Evolutionary conservation across 2,329 filamentous ascomycete species (phyloP), one percentile per base, ranked within the genome.

Genomic region (Ophiobolus disseminans): DNA sequence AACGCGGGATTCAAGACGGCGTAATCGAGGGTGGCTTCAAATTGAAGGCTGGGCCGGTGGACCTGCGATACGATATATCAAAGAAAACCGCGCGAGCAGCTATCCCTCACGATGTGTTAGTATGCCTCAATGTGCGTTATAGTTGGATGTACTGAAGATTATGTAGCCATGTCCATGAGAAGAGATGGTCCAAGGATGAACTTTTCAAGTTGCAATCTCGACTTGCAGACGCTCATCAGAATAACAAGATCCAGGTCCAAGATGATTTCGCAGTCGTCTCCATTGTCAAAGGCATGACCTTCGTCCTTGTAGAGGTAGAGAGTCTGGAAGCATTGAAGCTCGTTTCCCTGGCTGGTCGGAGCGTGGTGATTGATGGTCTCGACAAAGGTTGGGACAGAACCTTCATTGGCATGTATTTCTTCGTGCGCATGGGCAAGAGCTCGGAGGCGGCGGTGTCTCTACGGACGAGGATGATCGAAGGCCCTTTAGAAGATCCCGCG

Each of bases 231-330:
- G 59, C 55, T 36, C 48, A 58, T 32, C 25, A 48, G 6, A 44
- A 57, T 21, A 40, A 50, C 13, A 40, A 58, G 19, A 22, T 60
- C 17, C 44, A 48, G 9, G 25, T 58, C 4, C 54, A 58, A 21
- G 51, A 63, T 57, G 42, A 66, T 55, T 69, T 55, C 23, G 59
- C 72, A 11, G 57, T 77, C 10, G 73, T 78, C 9, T 76, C 73
- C 34, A 76, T 91, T 36, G 88, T 91, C 26, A 84, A 83, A 35
- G 89, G 89, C 38, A 88, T 92, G 86, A 83, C 83, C 1, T 91
- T 91, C 69, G 72, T 84, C n/a, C 80, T 90, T 23, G 76, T 88
- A 11, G 75, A 82, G 57, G 76, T 94, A 17, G 76, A 82, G 0
- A 80, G 78, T 44, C 70, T 90, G 8, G 83, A 84, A 22, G 78